Conservation (phyloP, 2,329 filamentous ascomycete species). For the Decorospora gaudefroyi region DNA sequence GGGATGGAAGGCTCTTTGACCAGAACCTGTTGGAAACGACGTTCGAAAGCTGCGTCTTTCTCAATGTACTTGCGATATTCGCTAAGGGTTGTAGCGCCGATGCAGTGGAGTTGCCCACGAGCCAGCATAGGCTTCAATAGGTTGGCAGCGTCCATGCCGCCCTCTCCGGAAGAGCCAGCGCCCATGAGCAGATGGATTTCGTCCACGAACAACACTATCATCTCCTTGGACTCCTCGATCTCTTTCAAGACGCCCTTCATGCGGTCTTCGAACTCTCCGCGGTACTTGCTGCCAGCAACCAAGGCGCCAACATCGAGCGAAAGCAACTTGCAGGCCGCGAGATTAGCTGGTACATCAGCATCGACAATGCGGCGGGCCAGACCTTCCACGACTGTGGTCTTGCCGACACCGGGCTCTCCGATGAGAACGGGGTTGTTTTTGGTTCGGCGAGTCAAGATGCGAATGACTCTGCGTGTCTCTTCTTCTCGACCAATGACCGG, state of each 20-base stretch:
- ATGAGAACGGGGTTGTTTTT: conserved; percentile 99
- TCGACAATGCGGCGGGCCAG: conserved; percentile 95
- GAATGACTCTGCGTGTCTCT: conserved; percentile 88
- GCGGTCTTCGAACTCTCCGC: conserved; percentile 96
- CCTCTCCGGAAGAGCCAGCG: conserved; percentile 89
- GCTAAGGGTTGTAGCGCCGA: conserved; percentile 90
- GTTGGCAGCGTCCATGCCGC: conserved; percentile 98
- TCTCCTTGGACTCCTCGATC: conserved; percentile 91
- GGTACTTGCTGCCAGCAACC: conserved; percentile 96
- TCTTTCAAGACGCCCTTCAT: conserved; percentile 99
- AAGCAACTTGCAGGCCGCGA: conserved; percentile 89
- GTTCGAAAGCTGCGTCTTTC: conserved; percentile 96
- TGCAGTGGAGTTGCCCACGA: conserved; percentile 94
- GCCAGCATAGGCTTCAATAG: conserved; percentile 98
- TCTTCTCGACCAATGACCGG: conserved; percentile 96
- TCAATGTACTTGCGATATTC: conserved; percentile 99
- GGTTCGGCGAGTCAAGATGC: conserved; percentile 88
- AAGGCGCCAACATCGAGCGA: conserved; percentile 94
- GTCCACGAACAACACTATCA: conserved; percentile 97
- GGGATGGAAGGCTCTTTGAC: conserved; percentile 89
- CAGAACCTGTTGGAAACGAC: conserved; percentile 96
- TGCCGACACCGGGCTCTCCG: conserved; percentile 96
- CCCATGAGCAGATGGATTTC: conserved; percentile 99
- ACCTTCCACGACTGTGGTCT: conserved; percentile 97
- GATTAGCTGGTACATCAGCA: conserved; percentile 91